phyloP scores from a whole-genome alignment of 306 rosid genomes.

The Prunus dulcis region DNA sequence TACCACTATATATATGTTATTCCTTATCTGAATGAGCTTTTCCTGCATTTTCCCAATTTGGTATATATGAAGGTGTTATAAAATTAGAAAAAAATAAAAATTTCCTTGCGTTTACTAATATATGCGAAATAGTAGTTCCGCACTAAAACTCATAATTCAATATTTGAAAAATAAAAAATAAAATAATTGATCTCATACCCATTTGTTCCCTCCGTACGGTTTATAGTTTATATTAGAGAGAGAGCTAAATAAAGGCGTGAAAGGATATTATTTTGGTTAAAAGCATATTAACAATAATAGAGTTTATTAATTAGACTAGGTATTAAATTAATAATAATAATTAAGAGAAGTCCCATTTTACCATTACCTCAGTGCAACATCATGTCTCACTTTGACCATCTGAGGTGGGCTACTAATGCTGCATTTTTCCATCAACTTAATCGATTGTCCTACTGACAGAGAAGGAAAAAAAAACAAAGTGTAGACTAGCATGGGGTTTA shows the following conservation, averaged over 20 bases:
- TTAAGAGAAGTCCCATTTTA: not conserved
- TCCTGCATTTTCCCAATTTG: not conserved
- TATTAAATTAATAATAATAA: not conserved
- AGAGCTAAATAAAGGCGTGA: not conserved
- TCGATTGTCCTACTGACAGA: not conserved
- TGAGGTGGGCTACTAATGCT: not conserved
- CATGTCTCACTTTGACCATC: constrained; percentile 7
- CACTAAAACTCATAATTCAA: no score
- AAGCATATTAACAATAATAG: not conserved
- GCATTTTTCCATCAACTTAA: not conserved
- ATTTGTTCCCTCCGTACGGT: no score
- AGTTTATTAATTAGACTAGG: not conserved
- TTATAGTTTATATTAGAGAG: no score
- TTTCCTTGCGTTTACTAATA: no score
- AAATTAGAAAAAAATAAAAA: no score
- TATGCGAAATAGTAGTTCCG: no score
- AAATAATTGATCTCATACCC: no score
- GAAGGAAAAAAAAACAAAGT: not conserved
- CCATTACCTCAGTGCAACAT: constrained; percentile 25
- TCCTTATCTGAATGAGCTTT: not conserved
- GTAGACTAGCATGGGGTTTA: not conserved
- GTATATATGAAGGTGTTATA: not conserved
- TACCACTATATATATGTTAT: not conserved
- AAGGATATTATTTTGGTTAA: not conserved
- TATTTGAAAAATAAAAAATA: no score